A percentile compares a stretch with the other conserved stretches of the same genome.
These are phyloP conservation scores for Theobroma cacao DNA, from an alignment of 345 rosid species.

Conservation along the genomic window DNA sequence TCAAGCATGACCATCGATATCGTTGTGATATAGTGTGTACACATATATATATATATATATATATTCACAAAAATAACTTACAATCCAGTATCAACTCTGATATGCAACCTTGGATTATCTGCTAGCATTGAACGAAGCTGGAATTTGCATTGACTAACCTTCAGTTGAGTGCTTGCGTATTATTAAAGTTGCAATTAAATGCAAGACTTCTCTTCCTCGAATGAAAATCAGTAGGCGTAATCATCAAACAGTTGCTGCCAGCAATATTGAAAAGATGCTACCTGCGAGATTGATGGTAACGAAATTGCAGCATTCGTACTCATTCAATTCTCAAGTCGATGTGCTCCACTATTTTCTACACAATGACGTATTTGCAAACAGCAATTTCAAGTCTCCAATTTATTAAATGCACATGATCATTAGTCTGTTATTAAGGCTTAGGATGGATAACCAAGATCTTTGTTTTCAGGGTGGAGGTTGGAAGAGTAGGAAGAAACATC, in stretches of 20 bases:
- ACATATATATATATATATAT: too few relatives aligned
- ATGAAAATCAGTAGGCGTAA: neutral
- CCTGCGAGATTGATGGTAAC: neutral
- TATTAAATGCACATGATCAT: too few relatives aligned
- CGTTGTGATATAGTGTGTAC: too few relatives aligned
- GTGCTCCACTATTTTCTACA: neutral
- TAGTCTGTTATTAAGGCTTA: neutral
- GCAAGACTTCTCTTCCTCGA: neutral
- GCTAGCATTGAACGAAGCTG: neutral
- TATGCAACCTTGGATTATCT: neutral
- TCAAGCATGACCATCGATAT: neutral
- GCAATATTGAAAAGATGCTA: neutral
- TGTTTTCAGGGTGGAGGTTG: neutral
- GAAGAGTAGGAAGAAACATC: neutral
- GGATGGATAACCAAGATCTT: neutral
- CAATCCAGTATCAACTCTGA: neutral
- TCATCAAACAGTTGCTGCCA: constrained; percentile 9
- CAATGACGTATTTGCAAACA: neutral
- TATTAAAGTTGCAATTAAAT: neutral
- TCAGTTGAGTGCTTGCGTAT: neutral
- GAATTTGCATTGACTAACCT: neutral
- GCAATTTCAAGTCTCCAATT: neutral
- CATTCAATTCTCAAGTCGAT: neutral
- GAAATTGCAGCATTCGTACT: neutral
- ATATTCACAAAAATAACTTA: neutral